Evolutionary conservation across 805 yeast genomes (phyloP).

Genomic region (Torulaspora maleeae): DNA sequence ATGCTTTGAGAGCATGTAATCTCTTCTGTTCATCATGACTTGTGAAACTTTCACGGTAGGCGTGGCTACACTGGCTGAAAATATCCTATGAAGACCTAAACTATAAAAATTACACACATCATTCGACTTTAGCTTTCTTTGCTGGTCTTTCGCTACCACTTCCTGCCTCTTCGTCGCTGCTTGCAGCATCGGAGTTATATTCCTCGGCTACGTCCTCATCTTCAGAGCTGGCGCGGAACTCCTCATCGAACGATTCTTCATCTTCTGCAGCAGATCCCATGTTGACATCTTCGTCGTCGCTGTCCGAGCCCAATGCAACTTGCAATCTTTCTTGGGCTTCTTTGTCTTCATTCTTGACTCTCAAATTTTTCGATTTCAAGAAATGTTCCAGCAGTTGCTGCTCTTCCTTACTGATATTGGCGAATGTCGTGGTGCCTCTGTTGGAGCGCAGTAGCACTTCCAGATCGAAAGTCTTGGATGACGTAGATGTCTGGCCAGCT

Average conservation of each 20-base stretch:
- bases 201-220: conserved; percentile 79
- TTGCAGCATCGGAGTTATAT: conserved; percentile 58
- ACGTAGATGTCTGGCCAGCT: conserved; percentile 70
- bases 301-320: conserved; percentile 63
- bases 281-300: conserved; percentile 44
- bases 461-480: conserved; percentile 88
- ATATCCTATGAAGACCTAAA: conserved; percentile 2
- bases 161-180: conserved; percentile 33
- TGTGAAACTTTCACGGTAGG: too few species aligned
- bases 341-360: conserved; percentile 83
- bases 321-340: conserved; percentile 79
- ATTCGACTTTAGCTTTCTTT: conserved; percentile 35
- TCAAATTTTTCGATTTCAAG: conserved; percentile 70
- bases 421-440: conserved; percentile 71
- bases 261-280: conserved; percentile 77
- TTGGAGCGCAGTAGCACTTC: conserved; percentile 68
- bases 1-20: too few species aligned
- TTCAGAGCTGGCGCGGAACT: conserved; percentile 52
- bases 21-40: too few species aligned
- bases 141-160: conserved; percentile 36
- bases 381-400: conserved; percentile 73
- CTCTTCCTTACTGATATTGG: conserved; percentile 85
- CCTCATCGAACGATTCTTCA: conserved; percentile 80
- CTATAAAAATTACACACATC: conserved; percentile 1
- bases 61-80: not conserved